Percentiles rank a stretch among this genome's conserved stretches.
Conservation (phyloP, 2,329 filamentous ascomycete genomes). For the Alternaria alternata region DNA sequence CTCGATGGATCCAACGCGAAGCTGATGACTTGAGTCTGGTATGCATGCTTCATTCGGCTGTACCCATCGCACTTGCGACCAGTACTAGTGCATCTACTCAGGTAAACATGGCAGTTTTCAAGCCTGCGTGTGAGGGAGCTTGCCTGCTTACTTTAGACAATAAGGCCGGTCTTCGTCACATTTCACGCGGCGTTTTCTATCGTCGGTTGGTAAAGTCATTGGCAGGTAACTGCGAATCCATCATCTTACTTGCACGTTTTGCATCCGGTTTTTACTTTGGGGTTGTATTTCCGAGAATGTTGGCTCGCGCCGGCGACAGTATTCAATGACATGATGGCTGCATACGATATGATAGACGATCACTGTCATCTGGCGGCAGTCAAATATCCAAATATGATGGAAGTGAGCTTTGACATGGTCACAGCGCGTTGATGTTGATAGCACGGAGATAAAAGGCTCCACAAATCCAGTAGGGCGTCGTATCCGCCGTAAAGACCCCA, state of each 20-base stretch:
- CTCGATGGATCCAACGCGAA: too few relatives aligned
- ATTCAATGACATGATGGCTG: not conserved
- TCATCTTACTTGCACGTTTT: slow-evolving; percentile 32
- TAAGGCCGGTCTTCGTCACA: not conserved
- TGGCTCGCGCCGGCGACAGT: not conserved
- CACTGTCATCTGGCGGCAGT: not conserved
- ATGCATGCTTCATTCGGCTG: not conserved
- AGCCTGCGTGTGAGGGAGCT: not conserved
- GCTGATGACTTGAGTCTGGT: not conserved
- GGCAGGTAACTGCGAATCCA: not conserved
- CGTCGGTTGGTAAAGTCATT: not conserved
- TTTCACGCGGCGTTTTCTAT: not conserved
- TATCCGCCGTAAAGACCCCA: not conserved
- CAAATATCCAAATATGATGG: not conserved
- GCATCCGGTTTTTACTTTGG: slow-evolving; percentile 33
- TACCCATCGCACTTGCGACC: not conserved
- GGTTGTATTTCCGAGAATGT: not conserved
- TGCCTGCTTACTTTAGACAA: not conserved
- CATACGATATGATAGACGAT: not conserved
- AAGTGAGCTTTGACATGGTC: not conserved
- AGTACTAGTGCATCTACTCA: not conserved
- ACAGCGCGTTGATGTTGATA: not conserved
- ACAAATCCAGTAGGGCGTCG: not conserved
- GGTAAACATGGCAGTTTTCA: not conserved
- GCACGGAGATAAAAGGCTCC: not conserved